phyloP scores from a whole-genome alignment of 169 alveolate species.

The Cyclospora cayetanensis region DNA sequence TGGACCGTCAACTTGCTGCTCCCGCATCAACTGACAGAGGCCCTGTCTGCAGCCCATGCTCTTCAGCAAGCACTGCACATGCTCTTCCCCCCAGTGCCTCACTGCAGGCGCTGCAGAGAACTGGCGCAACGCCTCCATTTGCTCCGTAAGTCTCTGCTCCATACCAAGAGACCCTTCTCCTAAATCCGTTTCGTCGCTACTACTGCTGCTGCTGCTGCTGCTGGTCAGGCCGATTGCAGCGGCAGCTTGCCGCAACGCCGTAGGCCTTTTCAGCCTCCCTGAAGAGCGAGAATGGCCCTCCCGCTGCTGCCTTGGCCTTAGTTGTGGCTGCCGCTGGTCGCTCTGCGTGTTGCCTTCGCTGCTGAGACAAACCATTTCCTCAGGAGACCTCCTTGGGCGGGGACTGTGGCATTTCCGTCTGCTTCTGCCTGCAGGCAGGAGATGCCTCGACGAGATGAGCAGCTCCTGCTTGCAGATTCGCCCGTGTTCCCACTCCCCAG shows the following conservation, averaged over 20 bases:
- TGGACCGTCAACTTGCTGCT: constrained; percentile 76
- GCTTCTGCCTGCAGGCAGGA: neutral
- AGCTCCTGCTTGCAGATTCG: constrained; percentile 62
- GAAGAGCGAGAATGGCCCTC: neutral
- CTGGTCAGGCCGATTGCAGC: neutral
- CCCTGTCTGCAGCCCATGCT: constrained; percentile 69
- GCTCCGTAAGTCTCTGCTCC: neutral
- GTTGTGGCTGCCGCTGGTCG: neutral
- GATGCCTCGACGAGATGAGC: constrained; percentile 58
- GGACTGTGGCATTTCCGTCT: neutral
- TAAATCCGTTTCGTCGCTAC: neutral
- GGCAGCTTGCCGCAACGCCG: constrained; percentile 3
- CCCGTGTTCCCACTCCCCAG: constrained; percentile 77
- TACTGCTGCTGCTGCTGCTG: constrained; percentile 55
- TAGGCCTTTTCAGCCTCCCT: neutral
- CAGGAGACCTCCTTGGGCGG: neutral
- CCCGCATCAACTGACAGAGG: constrained; percentile 39
- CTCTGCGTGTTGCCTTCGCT: neutral
- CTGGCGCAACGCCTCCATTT: constrained; percentile 21
- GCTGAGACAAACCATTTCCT: neutral
- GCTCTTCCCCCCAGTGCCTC: constrained; percentile 74
- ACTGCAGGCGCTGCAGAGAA: constrained; percentile 72
- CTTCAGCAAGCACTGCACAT: constrained; percentile 68
- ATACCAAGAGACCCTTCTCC: neutral
- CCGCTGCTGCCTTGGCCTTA: neutral